phyloP scores from a whole-genome alignment of 306 rosid species.

The Gillenia trifoliata region DNA sequence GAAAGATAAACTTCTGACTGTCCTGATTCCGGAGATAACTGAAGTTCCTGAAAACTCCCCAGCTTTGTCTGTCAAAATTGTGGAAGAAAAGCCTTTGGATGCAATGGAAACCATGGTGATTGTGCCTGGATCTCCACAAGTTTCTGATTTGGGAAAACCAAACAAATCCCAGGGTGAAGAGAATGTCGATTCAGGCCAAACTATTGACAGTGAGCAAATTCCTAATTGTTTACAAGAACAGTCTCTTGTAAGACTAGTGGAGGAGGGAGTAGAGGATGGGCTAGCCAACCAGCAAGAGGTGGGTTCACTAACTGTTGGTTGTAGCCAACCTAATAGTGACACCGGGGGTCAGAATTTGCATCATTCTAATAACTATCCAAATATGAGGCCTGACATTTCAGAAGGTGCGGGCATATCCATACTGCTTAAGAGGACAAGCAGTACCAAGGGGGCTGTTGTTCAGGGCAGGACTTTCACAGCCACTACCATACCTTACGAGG shows the following conservation, averaged over 20 bases:
- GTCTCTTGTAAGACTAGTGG: constrained; percentile 29
- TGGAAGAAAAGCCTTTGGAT: constrained; percentile 33
- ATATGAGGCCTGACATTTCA: constrained; percentile 38
- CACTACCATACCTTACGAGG: constrained; percentile 49
- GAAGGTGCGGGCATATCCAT: constrained; percentile 87
- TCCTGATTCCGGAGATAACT: constrained; percentile 30
- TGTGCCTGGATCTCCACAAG: constrained; percentile 32
- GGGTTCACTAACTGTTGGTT: constrained; percentile 29
- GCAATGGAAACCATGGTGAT: constrained; percentile 20
- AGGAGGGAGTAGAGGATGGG: constrained; percentile 33
- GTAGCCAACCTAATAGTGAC: constrained; percentile 19
- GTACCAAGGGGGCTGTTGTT: constrained; percentile 63
- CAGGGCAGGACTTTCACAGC: constrained; percentile 69
- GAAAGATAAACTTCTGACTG: constrained; percentile 34
- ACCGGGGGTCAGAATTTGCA: constrained; percentile 38
- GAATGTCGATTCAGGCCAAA: constrained; percentile 38
- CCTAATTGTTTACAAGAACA: constrained; percentile 34
- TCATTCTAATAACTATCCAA: constrained; percentile 35
- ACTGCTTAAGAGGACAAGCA: constrained; percentile 73
- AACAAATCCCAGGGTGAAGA: constrained; percentile 32
- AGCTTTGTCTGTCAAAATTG: constrained; percentile 19
- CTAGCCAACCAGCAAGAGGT: constrained; percentile 31
- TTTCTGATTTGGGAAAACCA: constrained; percentile 26
- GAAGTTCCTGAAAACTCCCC: constrained; percentile 33
- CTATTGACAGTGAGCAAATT: constrained; percentile 31